Evolutionary conservation across 176 grass and related monocot species (phyloP).

Genomic region (Ampelocalamus luodianensis): DNA sequence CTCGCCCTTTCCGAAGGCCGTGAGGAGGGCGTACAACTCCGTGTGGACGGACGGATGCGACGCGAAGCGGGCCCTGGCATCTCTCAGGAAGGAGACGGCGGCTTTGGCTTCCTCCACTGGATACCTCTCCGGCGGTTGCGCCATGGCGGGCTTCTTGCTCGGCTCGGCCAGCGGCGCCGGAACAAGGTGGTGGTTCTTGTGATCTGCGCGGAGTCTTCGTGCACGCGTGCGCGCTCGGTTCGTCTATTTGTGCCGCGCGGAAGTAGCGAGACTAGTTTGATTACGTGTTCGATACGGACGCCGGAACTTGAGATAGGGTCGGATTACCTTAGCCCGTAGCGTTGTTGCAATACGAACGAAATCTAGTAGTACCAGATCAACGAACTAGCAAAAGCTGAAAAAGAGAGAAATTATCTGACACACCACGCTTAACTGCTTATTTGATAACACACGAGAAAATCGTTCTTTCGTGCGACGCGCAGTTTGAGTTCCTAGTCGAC

Average conservation of each 20-base stretch:
- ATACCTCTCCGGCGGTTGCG: not conserved
- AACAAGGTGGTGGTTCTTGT: not conserved
- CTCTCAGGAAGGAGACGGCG: not conserved
- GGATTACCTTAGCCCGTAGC: no score
- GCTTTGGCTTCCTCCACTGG: no score
- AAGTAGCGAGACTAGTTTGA: not conserved
- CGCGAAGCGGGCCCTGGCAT: not conserved
- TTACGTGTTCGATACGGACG: no score
- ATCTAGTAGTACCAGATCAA: no score
- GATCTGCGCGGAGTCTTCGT: no score
- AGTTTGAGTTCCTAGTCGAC: constrained; percentile 43
- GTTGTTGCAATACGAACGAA: no score
- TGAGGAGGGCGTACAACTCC: not conserved
- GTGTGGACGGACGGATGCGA: not conserved
- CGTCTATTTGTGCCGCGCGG: not conserved
- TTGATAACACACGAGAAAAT: not conserved
- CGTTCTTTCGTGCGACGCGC: not conserved
- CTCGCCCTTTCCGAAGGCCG: not conserved
- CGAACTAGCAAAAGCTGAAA: not conserved
- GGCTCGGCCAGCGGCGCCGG: not conserved
- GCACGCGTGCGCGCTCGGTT: no score
- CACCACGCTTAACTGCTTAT: not conserved
- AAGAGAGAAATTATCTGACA: not conserved
- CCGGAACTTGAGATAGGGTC: no score
- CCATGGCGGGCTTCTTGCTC: not conserved